Evolutionary conservation across 106 monocot species (phyloP).

Genomic region (Alisma plantagoaquatica): DNA sequence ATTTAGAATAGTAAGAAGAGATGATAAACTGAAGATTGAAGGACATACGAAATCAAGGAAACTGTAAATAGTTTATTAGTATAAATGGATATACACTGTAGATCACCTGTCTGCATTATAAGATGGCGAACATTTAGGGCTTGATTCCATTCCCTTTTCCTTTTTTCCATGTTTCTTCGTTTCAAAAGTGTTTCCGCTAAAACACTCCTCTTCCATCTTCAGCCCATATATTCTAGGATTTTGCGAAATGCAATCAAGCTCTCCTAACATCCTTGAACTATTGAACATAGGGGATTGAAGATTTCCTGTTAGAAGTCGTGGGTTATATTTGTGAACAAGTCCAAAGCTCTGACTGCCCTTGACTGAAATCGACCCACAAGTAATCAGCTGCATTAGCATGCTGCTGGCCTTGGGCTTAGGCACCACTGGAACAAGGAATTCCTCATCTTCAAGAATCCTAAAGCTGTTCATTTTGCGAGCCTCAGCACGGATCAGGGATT

Average conservation of each 20-base stretch:
- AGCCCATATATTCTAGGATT: not conserved
- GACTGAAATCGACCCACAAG: conserved; percentile 7
- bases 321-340: conserved; percentile 3
- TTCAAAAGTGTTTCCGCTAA: not conserved
- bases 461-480: conserved; percentile 9
- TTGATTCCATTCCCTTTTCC: not conserved
- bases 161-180: not conserved
- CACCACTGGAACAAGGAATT: not conserved
- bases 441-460: conserved; percentile 11
- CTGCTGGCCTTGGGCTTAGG: conserved; percentile 2
- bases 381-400: conserved; percentile 10
- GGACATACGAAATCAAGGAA: no score
- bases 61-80: no score
- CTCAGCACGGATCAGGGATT: conserved; percentile 7
- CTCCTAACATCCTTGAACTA: conserved; percentile 5
- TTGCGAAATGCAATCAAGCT: not conserved
- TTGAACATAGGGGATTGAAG: not conserved
- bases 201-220: not conserved
- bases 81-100: no score
- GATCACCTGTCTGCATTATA: no score
- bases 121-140: no score
- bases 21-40: no score
- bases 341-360: conserved; percentile 9
- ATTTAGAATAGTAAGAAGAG: no score
- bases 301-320: not conserved